Evolutionary conservation across 176 grass and related monocot species (phyloP), one percentile per base, ranked within the genome.

Genomic region (Oropetium thomaeum): DNA sequence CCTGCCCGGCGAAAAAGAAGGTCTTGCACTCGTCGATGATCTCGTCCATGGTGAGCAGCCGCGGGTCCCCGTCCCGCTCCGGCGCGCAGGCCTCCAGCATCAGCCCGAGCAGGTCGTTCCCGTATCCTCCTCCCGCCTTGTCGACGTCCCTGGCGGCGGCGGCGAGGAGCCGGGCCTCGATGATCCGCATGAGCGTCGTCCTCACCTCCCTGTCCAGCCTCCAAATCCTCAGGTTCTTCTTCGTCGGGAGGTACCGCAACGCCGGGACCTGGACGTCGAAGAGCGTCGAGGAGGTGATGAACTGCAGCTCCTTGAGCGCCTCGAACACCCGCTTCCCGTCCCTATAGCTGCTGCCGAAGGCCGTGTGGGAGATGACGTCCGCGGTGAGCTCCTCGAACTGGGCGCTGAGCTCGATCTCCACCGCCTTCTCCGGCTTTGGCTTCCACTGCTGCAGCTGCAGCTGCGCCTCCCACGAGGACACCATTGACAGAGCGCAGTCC

Each of bases 21-120:
- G 84, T 90, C 80, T 90, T 90, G 84, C 84, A 87, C 80, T 90
- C 88, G 31, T 71, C 88, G 6, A 90, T 51, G 52, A 90, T 86
- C 57, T 86, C 88, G 23, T 86, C 80, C 83, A 86, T 86, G 22
- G 55, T 90, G 41, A 90, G 37, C 9, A 55, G 37, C 78, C 22
- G 52, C 10, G 9, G 77, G 2, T 30, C 19, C 2, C 37, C 68
- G 41, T 66, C 71, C 19, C 52, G 34, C 58, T 80, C 65, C 64
- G 74, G 28, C 17, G 37, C 69, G 67, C 57, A 67, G 10, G 82
- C 66, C 73, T 89, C 82, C 28, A 89, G 34, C 87, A 89, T 89
- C 14, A 89, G 35, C 7, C 87, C 87, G 7, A 89, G 82, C 30
- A 89, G 80, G 37, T 85, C 77, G 55, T 73, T 77, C 20, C 77